Percentiles rank a stretch among this genome's conserved stretches.
phyloP scores from a whole-genome alignment of 495 filamentous ascomycete species.

The Collariella sp. region DNA sequence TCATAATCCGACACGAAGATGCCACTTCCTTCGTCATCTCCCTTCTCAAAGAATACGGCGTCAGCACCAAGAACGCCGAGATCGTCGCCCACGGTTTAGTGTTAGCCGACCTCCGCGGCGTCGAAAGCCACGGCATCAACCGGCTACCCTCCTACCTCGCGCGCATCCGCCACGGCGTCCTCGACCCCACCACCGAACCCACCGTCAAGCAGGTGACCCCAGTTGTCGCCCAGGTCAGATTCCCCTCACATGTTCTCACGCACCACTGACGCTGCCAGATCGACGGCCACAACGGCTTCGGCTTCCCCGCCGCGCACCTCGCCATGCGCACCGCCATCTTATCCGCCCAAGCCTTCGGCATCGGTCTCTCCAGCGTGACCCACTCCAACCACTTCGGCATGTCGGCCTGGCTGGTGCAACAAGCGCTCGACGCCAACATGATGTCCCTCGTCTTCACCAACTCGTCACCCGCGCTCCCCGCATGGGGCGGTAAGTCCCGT shows the following conservation, averaged over 20 bases:
- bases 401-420: slow-evolving; percentile 68
- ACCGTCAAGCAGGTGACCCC: slow-evolving; percentile 52
- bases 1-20: slow-evolving; percentile 12
- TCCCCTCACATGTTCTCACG: not conserved
- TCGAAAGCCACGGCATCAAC: slow-evolving; percentile 71
- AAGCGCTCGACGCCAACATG: slow-evolving; percentile 63
- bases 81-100: slow-evolving; percentile 58
- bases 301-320: slow-evolving; percentile 55
- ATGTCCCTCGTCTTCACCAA: slow-evolving; percentile 75
- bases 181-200: slow-evolving; percentile 51
- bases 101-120: slow-evolving; percentile 64
- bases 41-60: slow-evolving; percentile 51
- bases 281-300: slow-evolving; percentile 67
- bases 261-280: slow-evolving; percentile 24
- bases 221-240: slow-evolving; percentile 44
- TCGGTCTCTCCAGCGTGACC: slow-evolving; percentile 64
- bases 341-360: slow-evolving; percentile 57
- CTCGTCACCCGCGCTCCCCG: slow-evolving; percentile 63
- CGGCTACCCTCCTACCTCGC: slow-evolving; percentile 67
- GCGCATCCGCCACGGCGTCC: slow-evolving; percentile 56
- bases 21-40: slow-evolving; percentile 18
- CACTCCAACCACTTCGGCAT: slow-evolving; percentile 78
- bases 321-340: slow-evolving; percentile 56
- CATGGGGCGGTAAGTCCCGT: slow-evolving; percentile 59
- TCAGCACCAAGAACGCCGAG: slow-evolving; percentile 45